Evolutionary conservation across 208 protist species (phyloP), one percentile per base, ranked within the genome.

Genomic region (Crithidia thermophila): DNA sequence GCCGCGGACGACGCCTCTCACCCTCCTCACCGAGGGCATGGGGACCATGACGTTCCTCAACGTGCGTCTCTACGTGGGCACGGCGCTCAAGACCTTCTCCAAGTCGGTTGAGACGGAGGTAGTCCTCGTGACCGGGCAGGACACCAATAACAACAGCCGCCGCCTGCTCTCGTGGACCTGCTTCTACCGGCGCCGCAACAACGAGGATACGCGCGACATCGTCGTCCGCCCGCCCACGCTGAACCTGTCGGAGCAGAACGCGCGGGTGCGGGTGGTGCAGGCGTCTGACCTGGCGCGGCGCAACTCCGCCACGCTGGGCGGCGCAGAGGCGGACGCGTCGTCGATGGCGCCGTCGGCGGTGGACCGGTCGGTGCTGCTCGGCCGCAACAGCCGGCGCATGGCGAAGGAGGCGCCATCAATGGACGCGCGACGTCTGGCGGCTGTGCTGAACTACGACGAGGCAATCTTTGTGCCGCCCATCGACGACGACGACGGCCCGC

Each of bases 61-160:
- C 21, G 71, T 88, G 23, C 75, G 79, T 30, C 50, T 90, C 18
- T 72, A 76, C 59, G 72, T 68, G 4, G 45, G 40, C 31, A 75
- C 81, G 1, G 55, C 67, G 13, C 51, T 87, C 14, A 78, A 78
- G 55, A 79, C 64, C 20, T 81, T 82, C 36, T 79, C 70, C 25
- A 65, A 72, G 51, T 82, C 81, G 23, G 79, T 80, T 30, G 76
- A 82, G 60, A 79, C 72, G 31, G 88, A 94, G 50, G 53, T 94
- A 33, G 62, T 88, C n/a, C 55, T 92, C 31, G 82, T 91, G 20
- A 66, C 75, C 21, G 72, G 56, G 21, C 74, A 88, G 36, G 75
- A 82, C 56, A 55, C 37, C 5, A 40, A 45, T 25, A 82, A 81
- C 53, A 63, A 64, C 16, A 82, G 76, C 49, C 68, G 57, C 13